Conservation (phyloP, 495 filamentous ascomycete genomes). For the Lasiosphaeria miniovina region DNA sequence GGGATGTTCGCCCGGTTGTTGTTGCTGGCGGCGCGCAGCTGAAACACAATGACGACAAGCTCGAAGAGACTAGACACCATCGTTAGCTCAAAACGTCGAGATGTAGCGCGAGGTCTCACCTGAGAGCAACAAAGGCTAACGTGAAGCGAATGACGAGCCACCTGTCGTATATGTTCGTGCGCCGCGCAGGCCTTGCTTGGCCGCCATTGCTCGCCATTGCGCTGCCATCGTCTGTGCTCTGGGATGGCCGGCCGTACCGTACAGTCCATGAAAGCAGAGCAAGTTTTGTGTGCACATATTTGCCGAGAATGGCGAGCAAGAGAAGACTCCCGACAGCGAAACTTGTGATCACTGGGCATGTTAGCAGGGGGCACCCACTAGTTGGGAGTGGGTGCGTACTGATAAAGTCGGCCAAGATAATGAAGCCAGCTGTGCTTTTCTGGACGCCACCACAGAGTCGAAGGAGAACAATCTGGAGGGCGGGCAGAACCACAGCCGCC, state of each 20-base stretch:
- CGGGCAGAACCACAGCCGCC: constrained; percentile 35
- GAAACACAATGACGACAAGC: constrained; percentile 40
- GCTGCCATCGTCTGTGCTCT: constrained; percentile 14
- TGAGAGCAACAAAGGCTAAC: constrained; percentile 44
- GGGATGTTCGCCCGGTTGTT: constrained; percentile 34
- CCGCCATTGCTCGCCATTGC: constrained; percentile 6
- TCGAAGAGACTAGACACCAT: constrained; percentile 32
- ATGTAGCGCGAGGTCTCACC: constrained; percentile 15
- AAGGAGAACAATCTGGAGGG: constrained; percentile 36
- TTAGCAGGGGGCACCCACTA: not conserved
- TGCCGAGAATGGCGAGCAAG: constrained; percentile 40
- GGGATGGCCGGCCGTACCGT: constrained; percentile 26
- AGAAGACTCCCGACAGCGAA: constrained; percentile 39
- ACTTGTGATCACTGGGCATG: constrained; percentile 38
- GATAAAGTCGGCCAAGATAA: constrained; percentile 40
- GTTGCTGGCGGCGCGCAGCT: constrained; percentile 35
- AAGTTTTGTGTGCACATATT: constrained; percentile 44
- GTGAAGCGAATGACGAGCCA: constrained; percentile 47
- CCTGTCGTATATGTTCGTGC: constrained; percentile 42
- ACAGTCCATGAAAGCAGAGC: constrained; percentile 39
- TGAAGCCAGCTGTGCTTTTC: constrained; percentile 29
- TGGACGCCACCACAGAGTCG: constrained; percentile 27
- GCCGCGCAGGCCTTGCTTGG: not conserved
- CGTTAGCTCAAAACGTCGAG: not conserved
- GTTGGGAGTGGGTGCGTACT: constrained; percentile 30